Base-by-base conservation (phyloP, 805 yeast species). In the Candida dajiaensis region DNA sequence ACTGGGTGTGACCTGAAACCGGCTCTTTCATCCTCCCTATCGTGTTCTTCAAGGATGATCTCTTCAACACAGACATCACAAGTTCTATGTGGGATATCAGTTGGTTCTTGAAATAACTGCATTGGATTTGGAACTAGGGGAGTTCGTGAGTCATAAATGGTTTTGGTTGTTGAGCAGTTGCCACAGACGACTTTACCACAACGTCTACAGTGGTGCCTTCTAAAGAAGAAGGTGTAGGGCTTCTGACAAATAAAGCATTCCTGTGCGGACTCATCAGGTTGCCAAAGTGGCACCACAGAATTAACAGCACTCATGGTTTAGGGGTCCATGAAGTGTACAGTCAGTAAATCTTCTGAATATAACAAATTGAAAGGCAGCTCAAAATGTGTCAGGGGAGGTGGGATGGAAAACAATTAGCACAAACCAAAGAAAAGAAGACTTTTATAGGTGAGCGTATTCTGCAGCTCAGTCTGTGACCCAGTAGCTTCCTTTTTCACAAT, bases 121-220 rank as follows among this genome's bases (percentile, higher is more conserved):
- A 28, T 4, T 28, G 31, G 73, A 19, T 71, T 68, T 6, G 81
- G 80, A 3, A 79, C 83, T 9, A 83, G 78, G 51, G 73, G 70
- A 0, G 85, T 77, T 38, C 77, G 73, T 11, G 85, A 78, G 40
- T 81, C 70, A 59, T 82, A 85, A 29, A 72, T 68, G 7, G 78
- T 71, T 38, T 65, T 63, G 20, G 76, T 70, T 9, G 68, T 60
- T 7, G 92, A 81, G 57, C 96, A 88, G 36, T 61, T 56, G 26
- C 80, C 83, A 64, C 96, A 88, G 16, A 83, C 86, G 0, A 89
- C 83, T 29, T 80, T 70, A 3, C 96, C 96, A 66, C 96, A 88
- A 48, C 68, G 72, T 44, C 94, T 72, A 63, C 96, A 88, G 62
- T 88, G 96, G 65, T 88, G 96, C 46, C 89, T 74, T 47, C 96